A percentile compares a stretch with the other conserved stretches of the same genome.
These are phyloP conservation scores for Candida mattraensis DNA, from an alignment of 805 yeast genomes.

Conservation along the genomic window DNA sequence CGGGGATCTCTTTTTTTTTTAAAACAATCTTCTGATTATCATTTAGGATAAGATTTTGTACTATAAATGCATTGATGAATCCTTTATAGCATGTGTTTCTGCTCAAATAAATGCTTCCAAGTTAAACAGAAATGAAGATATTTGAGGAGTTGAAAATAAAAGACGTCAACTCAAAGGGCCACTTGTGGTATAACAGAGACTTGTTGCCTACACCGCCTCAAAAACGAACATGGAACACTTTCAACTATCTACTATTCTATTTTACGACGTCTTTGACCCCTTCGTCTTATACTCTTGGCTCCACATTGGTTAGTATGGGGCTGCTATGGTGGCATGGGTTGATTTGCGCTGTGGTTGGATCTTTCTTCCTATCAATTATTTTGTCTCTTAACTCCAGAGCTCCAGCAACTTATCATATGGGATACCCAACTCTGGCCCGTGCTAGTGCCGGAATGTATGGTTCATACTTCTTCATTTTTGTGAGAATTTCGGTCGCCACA, in stretches of 20 bases:
- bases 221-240: conserved; percentile 33
- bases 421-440: conserved; percentile 37
- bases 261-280: conserved; percentile 19
- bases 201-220: conserved; percentile 33
- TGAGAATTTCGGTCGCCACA: conserved; percentile 34
- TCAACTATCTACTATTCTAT: conserved; percentile 10
- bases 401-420: conserved; percentile 30
- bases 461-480: conserved; percentile 33
- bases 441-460: conserved; percentile 38
- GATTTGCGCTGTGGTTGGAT: conserved; percentile 20
- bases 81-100: too few relatives aligned
- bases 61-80: too few relatives aligned
- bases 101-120: too few relatives aligned
- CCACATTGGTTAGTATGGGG: conserved; percentile 23
- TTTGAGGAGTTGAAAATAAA: too few relatives aligned
- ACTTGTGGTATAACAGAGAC: conserved; percentile 30
- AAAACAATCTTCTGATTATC: too few relatives aligned
- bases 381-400: conserved; percentile 16
- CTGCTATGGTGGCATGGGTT: conserved; percentile 21
- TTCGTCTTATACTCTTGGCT: conserved; percentile 23
- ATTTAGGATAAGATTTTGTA: too few relatives aligned
- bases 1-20: too few relatives aligned
- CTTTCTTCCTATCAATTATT: conserved; percentile 15
- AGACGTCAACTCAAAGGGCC: neutral
- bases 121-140: too few relatives aligned